These are phyloP conservation scores for Cyclostephanos invisitatus DNA, from an alignment of 108 stramenopile species.

Conservation along the genomic window DNA sequence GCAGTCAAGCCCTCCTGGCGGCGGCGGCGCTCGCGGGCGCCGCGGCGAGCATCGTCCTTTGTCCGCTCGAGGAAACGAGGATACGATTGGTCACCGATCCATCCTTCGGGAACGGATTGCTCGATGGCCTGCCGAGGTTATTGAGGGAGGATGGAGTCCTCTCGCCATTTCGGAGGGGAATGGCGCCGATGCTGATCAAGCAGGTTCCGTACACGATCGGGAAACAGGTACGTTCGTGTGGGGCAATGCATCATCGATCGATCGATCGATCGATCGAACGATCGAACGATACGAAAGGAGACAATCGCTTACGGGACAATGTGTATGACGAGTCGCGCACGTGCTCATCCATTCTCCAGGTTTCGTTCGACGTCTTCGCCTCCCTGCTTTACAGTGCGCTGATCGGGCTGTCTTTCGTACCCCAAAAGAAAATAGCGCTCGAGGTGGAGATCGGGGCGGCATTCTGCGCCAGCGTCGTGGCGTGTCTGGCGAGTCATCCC, in stretches of 20 bases:
- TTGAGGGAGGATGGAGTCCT: conserved; percentile 33
- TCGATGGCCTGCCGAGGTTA: conserved; percentile 31
- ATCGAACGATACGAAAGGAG: no score
- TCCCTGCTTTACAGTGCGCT: conserved; percentile 32
- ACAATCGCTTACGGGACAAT: no score
- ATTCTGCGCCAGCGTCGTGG: conserved; percentile 54
- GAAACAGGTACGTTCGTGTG: conserved; percentile 60
- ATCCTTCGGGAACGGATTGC: conserved; percentile 31
- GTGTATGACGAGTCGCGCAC: neutral
- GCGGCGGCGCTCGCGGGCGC: conserved; percentile 61
- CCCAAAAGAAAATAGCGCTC: conserved; percentile 28
- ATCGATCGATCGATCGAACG: no score
- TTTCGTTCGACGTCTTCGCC: conserved; percentile 69
- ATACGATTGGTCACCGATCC: conserved; percentile 66
- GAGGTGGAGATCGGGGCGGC: conserved; percentile 50
- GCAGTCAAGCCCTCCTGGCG: conserved; percentile 25
- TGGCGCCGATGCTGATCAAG: conserved; percentile 76
- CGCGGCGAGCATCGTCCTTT: conserved; percentile 52
- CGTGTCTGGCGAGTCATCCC: conserved; percentile 64
- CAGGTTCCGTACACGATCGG: conserved; percentile 93
- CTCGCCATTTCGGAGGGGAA: conserved; percentile 31
- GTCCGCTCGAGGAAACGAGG: conserved; percentile 62
- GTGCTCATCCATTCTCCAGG: neutral
- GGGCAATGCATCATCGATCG: neutral
- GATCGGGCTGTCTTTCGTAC: conserved; percentile 13